phyloP scores from a whole-genome alignment of 2,329 filamentous ascomycete species.

The Arthrobotrys conoides region DNA sequence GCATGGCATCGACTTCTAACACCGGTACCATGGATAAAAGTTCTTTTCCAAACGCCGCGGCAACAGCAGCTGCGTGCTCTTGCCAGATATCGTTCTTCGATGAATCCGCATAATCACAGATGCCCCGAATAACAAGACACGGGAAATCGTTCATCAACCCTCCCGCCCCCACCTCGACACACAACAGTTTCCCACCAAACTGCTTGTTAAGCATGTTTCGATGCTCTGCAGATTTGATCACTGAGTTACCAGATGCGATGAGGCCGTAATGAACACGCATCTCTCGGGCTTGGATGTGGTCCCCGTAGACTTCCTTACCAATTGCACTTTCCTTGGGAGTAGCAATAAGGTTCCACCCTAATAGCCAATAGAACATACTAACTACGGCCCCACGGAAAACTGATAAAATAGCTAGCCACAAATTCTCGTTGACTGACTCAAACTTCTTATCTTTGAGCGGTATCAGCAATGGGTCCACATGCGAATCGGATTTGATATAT shows the following conservation, averaged over 20 bases:
- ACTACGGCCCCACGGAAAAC: too few species aligned
- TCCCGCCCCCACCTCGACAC: constrained; percentile 26
- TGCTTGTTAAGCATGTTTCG: neutral
- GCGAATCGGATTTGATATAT: neutral
- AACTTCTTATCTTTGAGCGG: too few species aligned
- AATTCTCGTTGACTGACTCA: too few species aligned
- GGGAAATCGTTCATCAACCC: constrained; percentile 15
- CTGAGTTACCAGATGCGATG: constrained; percentile 24
- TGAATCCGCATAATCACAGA: constrained; percentile 24
- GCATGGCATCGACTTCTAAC: constrained; percentile 1
- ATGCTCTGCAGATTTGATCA: constrained; percentile 6
- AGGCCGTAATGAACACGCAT: constrained; percentile 21
- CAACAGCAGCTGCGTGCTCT: constrained; percentile 15
- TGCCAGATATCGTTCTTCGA: constrained; percentile 17
- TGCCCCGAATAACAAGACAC: constrained; percentile 8
- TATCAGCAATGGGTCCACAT: neutral
- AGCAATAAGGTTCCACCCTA: too few species aligned
- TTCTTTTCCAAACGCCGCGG: constrained; percentile 14
- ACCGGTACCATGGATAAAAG: constrained; percentile 17
- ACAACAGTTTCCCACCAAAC: neutral
- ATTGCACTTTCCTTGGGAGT: too few species aligned
- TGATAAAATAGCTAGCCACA: too few species aligned
- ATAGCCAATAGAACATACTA: too few species aligned
- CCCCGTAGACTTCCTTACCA: too few species aligned
- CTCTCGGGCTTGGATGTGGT: neutral